Conservation (phyloP, 73 alveolate genomes). For the Tetrahymena borealis region DNA sequence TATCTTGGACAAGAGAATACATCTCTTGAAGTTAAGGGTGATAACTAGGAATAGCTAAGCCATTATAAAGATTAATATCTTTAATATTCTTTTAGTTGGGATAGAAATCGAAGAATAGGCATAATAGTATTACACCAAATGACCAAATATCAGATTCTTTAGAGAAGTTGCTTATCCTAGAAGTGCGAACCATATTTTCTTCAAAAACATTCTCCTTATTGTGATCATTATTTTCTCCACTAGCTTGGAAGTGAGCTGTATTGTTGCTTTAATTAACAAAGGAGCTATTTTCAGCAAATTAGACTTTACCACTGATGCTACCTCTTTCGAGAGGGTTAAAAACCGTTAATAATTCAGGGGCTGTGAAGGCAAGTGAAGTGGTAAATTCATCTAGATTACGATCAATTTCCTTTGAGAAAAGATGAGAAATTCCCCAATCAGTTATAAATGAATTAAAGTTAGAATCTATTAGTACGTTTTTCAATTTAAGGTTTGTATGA, state of each 20-base stretch:
- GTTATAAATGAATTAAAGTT: not conserved
- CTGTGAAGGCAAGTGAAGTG: not conserved
- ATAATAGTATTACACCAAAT: not conserved
- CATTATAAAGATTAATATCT: not conserved
- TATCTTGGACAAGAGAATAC: not conserved
- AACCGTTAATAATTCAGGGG: not conserved
- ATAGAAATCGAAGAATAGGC: not conserved
- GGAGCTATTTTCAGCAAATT: not conserved
- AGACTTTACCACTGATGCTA: not conserved
- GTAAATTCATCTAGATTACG: not conserved
- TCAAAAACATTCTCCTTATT: not conserved
- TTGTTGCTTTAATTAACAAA: not conserved
- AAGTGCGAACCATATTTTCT: not conserved
- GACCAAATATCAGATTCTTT: not conserved
- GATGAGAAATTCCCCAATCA: not conserved
- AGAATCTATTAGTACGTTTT: not conserved
- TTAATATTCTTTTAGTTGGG: not conserved
- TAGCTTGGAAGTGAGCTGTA: not conserved
- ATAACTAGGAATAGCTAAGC: not conserved
- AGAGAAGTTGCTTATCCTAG: not conserved
- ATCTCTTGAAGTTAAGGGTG: not conserved
- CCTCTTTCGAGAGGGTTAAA: not conserved
- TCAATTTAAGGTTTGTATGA: not conserved
- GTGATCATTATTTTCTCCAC: not conserved
- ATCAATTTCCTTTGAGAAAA: not conserved